Percentiles rank a stretch among this genome's conserved stretches.
Conservation (phyloP, 2,329 filamentous ascomycete genomes). For the Hypoxylon sp. region DNA sequence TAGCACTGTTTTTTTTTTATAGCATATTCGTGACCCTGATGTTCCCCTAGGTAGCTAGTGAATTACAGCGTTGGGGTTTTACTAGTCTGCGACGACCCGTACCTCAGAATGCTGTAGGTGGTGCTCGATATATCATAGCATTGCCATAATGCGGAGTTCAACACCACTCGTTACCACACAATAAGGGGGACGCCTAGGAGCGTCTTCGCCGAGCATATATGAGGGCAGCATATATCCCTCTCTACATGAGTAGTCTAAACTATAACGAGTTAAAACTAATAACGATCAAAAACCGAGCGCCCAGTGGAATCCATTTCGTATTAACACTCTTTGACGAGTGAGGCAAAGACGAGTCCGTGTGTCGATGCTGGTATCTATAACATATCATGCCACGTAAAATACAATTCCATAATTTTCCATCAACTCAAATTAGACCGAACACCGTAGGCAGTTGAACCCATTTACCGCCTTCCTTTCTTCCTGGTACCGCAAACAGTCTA, state of each 20-base stretch:
- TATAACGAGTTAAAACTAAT: too few species aligned
- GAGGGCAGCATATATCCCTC: not conserved
- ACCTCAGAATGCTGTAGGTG: not conserved
- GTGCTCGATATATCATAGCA: not conserved
- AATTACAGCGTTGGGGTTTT: not conserved
- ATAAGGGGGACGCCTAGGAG: too few species aligned
- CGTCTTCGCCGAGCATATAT: not conserved
- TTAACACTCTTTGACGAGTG: slow-evolving; percentile 15
- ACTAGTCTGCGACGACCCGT: not conserved
- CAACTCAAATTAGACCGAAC: slow-evolving; percentile 16
- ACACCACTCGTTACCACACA: not conserved
- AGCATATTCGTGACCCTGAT: not conserved
- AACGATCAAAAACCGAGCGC: not conserved
- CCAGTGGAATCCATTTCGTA: slow-evolving; percentile 12
- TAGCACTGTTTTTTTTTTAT: too few species aligned
- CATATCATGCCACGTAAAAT: slow-evolving; percentile 40
- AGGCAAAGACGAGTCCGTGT: slow-evolving; percentile 17
- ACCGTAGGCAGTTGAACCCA: not conserved
- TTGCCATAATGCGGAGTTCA: not conserved
- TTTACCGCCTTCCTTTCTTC: slow-evolving; percentile 36
- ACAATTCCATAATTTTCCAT: slow-evolving; percentile 31
- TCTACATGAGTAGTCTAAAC: not conserved
- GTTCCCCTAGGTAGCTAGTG: not conserved
- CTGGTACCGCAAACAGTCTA: slow-evolving; percentile 33
- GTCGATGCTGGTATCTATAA: slow-evolving; percentile 41